A percentile compares a stretch with the other conserved stretches of the same genome.
phyloP scores from a whole-genome alignment of 495 filamentous ascomycete genomes.

The Physcia stellaris region DNA sequence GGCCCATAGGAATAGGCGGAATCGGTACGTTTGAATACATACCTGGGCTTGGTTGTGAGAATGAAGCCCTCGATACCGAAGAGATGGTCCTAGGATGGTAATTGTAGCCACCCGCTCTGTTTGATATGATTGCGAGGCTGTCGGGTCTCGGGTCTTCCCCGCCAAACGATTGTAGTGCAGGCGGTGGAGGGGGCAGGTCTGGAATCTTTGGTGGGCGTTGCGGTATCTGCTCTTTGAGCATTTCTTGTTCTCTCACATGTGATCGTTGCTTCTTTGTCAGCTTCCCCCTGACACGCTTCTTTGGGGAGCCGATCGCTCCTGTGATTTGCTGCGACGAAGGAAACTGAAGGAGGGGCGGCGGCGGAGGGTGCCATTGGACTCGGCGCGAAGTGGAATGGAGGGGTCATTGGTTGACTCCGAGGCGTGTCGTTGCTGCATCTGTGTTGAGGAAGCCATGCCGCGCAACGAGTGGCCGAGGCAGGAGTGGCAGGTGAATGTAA shows the following conservation, averaged over 20 bases:
- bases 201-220: constrained; percentile 69
- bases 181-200: constrained; percentile 46
- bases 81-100: constrained; percentile 10
- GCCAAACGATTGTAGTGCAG: constrained; percentile 57
- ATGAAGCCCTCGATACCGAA: background rate
- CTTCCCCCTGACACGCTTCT: constrained; percentile 39
- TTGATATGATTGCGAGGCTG: constrained; percentile 47
- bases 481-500: too few relatives aligned
- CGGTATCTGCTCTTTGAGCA: constrained; percentile 49
- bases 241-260: constrained; percentile 48
- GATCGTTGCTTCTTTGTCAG: constrained; percentile 53
- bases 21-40: constrained; percentile 18
- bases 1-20: constrained; percentile 34
- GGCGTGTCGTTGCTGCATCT: too few relatives aligned
- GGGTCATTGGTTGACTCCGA: too few relatives aligned
- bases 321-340: constrained; percentile 70
- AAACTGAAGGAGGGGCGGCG: constrained; percentile 42
- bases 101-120: constrained; percentile 28
- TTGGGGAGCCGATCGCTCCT: constrained; percentile 35
- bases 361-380: too few relatives aligned
- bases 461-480: too few relatives aligned
- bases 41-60: too few relatives aligned
- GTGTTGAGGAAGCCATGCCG: too few relatives aligned
- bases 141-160: constrained; percentile 53
- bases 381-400: too few relatives aligned